A percentile compares a stretch with the other conserved stretches of the same genome.
Conservation (phyloP, 1,139 yeast species). For the Candida freyschussii region DNA sequence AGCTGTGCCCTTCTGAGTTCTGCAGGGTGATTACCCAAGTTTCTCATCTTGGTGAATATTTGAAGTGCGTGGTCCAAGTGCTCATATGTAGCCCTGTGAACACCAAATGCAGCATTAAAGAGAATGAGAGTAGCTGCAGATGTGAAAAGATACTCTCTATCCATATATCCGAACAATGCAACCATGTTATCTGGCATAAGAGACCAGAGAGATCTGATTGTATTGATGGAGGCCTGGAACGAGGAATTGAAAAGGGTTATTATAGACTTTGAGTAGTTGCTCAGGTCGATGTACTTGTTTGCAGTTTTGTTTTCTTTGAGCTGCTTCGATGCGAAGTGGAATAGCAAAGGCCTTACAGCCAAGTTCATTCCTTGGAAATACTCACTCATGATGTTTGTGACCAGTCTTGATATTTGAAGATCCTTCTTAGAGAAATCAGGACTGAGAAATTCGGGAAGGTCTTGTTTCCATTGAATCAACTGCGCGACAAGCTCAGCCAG, state of each 20-base stretch:
- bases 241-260: conserved; percentile 72
- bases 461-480: conserved; percentile 64
- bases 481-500: conserved; percentile 68
- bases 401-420: conserved; percentile 58
- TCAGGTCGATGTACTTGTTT: conserved; percentile 60
- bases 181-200: conserved; percentile 71
- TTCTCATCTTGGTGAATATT: conserved; percentile 70
- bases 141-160: conserved; percentile 76
- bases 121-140: conserved; percentile 74
- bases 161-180: conserved; percentile 86
- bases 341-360: conserved; percentile 74
- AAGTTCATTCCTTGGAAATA: conserved; percentile 81
- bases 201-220: conserved; percentile 70
- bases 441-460: conserved; percentile 57
- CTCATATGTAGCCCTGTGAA: conserved; percentile 67
- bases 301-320: conserved; percentile 46
- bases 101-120: conserved; percentile 79
- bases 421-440: conserved; percentile 58
- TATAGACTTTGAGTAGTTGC: conserved; percentile 63
- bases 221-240: conserved; percentile 77
- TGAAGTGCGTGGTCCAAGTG: conserved; percentile 71
- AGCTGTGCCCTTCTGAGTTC: conserved; percentile 70
- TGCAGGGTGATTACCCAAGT: conserved; percentile 74
- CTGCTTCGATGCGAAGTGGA: conserved; percentile 74
- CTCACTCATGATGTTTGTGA: conserved; percentile 78